Evolutionary conservation across 1,284 basidiomycete species (phyloP).

Genomic region (Heimioporus punctisporus): DNA sequence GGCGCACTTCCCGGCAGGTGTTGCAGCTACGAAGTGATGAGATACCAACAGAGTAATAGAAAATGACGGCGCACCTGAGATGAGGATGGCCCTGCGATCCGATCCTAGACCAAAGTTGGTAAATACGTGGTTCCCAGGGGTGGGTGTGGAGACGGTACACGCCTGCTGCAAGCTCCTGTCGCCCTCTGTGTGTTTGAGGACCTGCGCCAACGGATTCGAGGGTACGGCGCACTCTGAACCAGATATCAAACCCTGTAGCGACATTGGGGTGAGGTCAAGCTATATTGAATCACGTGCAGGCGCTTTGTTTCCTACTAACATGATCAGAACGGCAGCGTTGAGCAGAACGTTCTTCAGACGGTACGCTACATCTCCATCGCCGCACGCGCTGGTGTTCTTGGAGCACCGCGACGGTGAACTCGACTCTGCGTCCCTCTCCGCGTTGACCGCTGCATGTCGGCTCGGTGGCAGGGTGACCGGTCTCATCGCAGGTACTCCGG

Average conservation of each 20-base stretch:
- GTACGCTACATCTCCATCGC: conserved; percentile 58
- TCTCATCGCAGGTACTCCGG: conserved; percentile 80
- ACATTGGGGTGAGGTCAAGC: conserved; percentile 41
- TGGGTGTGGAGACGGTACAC: conserved; percentile 19
- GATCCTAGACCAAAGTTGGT: conserved; percentile 51
- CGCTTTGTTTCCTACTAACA: conserved; percentile 15
- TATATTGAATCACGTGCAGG: conserved; percentile 19
- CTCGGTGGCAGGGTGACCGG: conserved; percentile 90
- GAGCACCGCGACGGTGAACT: conserved; percentile 88
- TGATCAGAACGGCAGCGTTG: conserved; percentile 33
- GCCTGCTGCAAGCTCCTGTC: conserved; percentile 91
- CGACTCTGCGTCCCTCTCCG: conserved; percentile 86
- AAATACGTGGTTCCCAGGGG: not conserved
- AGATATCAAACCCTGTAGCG: conserved; percentile 81
- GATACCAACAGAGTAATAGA: not conserved
- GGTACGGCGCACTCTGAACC: conserved; percentile 90
- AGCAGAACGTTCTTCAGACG: conserved; percentile 39
- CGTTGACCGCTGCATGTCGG: conserved; percentile 86
- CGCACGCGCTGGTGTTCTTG: conserved; percentile 83
- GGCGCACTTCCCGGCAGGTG: conserved; percentile 64
- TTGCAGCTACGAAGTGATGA: conserved; percentile 53
- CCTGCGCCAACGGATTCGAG: conserved; percentile 88
- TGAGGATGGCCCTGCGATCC: conserved; percentile 71
- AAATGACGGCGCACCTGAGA: conserved; percentile 52
- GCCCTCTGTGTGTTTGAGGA: conserved; percentile 90